These are phyloP conservation scores for Hanseniaspora opuntiae DNA, from an alignment of 805 yeast genomes.

Conservation along the genomic window DNA sequence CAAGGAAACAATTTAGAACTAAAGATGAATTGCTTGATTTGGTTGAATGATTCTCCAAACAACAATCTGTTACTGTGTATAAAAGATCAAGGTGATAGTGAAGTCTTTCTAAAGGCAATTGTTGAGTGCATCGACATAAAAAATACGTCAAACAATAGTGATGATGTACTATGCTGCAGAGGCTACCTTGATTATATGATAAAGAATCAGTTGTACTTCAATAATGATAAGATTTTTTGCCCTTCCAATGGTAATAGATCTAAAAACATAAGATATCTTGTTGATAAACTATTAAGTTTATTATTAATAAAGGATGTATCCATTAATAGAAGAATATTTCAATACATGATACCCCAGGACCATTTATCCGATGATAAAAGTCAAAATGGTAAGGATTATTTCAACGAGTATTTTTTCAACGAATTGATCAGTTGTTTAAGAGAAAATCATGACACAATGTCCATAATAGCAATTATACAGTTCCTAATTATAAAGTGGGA, in stretches of 20 bases:
- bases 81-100: slow-evolving; percentile 20
- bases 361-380: background rate
- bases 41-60: slow-evolving; percentile 28
- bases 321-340: slow-evolving; percentile 73
- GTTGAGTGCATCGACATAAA: slow-evolving; percentile 53
- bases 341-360: slow-evolving; percentile 67
- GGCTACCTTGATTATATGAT: slow-evolving; percentile 52
- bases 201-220: slow-evolving; percentile 34
- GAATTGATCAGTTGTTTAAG: slow-evolving; percentile 42
- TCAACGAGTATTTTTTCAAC: slow-evolving; percentile 41
- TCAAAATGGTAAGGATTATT: slow-evolving; percentile 29
- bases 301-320: slow-evolving; percentile 85
- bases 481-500: slow-evolving; percentile 92
- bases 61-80: background rate
- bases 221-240: slow-evolving; percentile 32
- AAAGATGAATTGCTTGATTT: slow-evolving; percentile 69
- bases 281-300: slow-evolving; percentile 52
- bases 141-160: slow-evolving; percentile 53
- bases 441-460: slow-evolving; percentile 30
- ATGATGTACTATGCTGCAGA: slow-evolving; percentile 62
- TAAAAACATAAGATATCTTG: slow-evolving; percentile 28
- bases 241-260: background rate
- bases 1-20: slow-evolving; percentile 21
- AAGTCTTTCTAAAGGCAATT: slow-evolving; percentile 43
- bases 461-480: slow-evolving; percentile 49